Base-by-base conservation (phyloP, 345 rosid species). In the Aurinia saxatilis region DNA sequence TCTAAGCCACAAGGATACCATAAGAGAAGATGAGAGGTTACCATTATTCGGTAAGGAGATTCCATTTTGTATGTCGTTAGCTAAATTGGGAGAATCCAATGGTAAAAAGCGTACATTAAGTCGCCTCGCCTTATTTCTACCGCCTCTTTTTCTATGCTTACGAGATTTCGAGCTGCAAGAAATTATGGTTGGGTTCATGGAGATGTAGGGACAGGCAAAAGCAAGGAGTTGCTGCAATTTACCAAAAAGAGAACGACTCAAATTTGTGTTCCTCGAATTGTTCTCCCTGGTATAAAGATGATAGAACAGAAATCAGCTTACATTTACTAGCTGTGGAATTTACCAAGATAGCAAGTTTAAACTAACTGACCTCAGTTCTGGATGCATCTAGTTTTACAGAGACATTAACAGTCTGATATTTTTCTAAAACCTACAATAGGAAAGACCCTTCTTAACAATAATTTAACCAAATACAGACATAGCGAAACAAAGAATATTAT, bases 361-460 rank as follows among this genome's bases (percentile, higher is more conserved):
- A 65, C 49, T 53, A 71, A 66, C 79, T 77, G 56, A 93, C 99
- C 99, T 90, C 85, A 19, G 82, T 75, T 83, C 73, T 62, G 71
- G 84, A 80, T 47, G 58, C 73, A 73, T 90, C 89, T 65, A 79
- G 73, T 75, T 85, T 90, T 60, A 88, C 87, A 12, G 96, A 83
- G 46, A 90, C 88, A 36, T 83, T 78, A 66, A 95, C 96, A 17
- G 86, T 89, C 65, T 81, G 95, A 57, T 73, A 76, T 55, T 82
- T 98, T 75, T 84, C 95, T 27, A 70, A 66, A 45, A 72, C 78
- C 99, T 95, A 73, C 78, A 81, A 67, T 35, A 58, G 45, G 52
- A 67, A 77, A 42, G 60, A 63, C 55, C 50, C 16, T 41, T 69
- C 51, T 59, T 50, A 11, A 78, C 50, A 42, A 67, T 65, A 59